Conservation (phyloP, 306 rosid genomes). For the Dryas alaskensis region DNA sequence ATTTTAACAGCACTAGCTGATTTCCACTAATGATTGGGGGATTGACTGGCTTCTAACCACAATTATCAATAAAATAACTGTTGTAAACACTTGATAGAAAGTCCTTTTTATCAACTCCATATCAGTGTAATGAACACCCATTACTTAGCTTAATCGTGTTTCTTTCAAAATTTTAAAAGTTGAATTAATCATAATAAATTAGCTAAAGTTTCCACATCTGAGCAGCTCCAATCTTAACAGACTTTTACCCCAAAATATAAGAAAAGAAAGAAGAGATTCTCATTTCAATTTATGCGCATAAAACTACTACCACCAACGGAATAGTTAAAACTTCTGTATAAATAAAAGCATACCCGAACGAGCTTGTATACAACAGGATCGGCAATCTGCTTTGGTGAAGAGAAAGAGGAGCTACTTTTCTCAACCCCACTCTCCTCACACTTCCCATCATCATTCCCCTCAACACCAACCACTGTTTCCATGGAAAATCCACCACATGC, state of each 20-base stretch:
- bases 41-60: background rate
- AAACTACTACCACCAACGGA: background rate
- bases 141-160: background rate
- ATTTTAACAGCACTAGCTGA: background rate
- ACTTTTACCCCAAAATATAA: background rate
- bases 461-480: constrained; percentile 81
- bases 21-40: background rate
- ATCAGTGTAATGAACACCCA: background rate
- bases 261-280: background rate
- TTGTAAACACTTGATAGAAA: background rate
- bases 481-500: constrained; percentile 91
- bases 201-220: background rate
- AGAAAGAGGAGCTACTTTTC: constrained; percentile 53
- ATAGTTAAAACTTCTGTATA: background rate
- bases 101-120: background rate
- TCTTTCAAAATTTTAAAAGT: background rate
- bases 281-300: background rate
- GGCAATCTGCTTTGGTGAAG: constrained; percentile 63
- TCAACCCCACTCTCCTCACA: constrained; percentile 55
- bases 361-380: constrained; percentile 97
- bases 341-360: constrained; percentile 68
- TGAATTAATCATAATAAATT: background rate
- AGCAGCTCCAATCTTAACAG: background rate
- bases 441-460: constrained; percentile 68
- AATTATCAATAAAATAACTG: background rate